Evolutionary conservation across 1,284 basidiomycete species (phyloP), one percentile per base, ranked within the genome.

Genomic region (Tetrapyrgos nigripes): DNA sequence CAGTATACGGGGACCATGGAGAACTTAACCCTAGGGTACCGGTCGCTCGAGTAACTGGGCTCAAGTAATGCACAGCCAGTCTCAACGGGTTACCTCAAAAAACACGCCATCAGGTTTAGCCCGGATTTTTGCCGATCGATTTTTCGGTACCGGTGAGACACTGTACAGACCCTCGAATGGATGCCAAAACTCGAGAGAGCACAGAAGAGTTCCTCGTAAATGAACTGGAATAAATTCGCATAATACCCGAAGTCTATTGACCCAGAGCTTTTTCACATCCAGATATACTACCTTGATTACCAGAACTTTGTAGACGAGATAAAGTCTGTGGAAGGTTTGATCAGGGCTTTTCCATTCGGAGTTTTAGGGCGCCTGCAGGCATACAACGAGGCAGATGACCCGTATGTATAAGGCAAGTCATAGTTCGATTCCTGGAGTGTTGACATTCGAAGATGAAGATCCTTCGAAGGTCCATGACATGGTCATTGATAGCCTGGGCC

Each of bases 361-460:
- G 27, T 58, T 55, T 26, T 51, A 47, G 40, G 49, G 53, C 27
- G 51, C 55, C 55, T 54, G 55, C 55, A 43, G 35, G 55, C 49
- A 51, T 50, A 53, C 47, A 52, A 40, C 48, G 59, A 61, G 59
- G 59, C 59, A 57, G 43, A 44, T 50, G 43, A 48, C 35, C 33
- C 54, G 46, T 24, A 31, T 48, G 17, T 17, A 40, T 40, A 55
- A 35, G 49, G 58, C 26, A 55, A 53, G 29, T 50, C 48, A 21
- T 46, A 33, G 19, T 45, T 48, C 52, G 46, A 40, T 48, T 45
- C 35, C 33, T 55, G 55, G 59, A 53, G 55, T 46, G 46, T 60
- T 56, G 53, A 53, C 24, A 56, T 46, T 40, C 53, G 46, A 45
- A 24, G 21, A 21, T 21, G 55, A 31, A 45, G 26, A 57, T 37